Conservation (phyloP, 768 basidiomycete species). For the Mycena leptocephala region DNA sequence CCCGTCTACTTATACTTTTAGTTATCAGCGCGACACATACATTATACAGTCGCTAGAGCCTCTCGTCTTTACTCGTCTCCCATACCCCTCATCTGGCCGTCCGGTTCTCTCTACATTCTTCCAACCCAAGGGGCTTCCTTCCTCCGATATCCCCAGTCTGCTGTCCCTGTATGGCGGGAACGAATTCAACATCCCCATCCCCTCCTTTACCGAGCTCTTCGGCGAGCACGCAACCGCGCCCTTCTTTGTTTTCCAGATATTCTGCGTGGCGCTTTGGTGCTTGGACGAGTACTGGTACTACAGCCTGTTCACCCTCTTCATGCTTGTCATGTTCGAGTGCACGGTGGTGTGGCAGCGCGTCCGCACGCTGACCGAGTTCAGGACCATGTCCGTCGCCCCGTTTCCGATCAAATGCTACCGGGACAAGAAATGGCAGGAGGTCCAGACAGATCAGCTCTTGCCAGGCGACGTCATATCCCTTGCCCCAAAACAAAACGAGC, state of each 20-base stretch:
- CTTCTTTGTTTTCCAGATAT: slow-evolving; percentile 99
- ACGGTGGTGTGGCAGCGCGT: slow-evolving; percentile 99
- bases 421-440: slow-evolving; percentile 82
- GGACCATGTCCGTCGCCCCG: slow-evolving; percentile 96
- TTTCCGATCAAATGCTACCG: slow-evolving; percentile 90
- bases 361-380: slow-evolving; percentile 93
- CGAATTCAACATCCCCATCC: slow-evolving; percentile 97
- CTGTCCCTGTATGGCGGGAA: slow-evolving; percentile 89
- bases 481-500: slow-evolving; percentile 83
- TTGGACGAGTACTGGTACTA: slow-evolving; percentile 99
- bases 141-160: slow-evolving; percentile 65
- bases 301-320: slow-evolving; percentile 97
- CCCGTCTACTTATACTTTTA: slow-evolving; percentile 84
- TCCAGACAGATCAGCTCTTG: slow-evolving; percentile 90
- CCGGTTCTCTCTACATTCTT: slow-evolving; percentile 82
- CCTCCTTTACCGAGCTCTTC: slow-evolving; percentile 93
- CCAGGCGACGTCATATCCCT: slow-evolving; percentile 95
- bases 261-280: slow-evolving; percentile 98
- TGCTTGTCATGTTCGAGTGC: slow-evolving; percentile 98
- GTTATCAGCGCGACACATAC: slow-evolving; percentile 96
- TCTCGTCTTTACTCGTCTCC: slow-evolving; percentile 81
- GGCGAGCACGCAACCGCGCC: slow-evolving; percentile 97
- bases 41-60: slow-evolving; percentile 73
- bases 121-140: slow-evolving; percentile 69
- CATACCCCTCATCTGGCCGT: slow-evolving; percentile 86